Conservation (phyloP, 148 eudicot genomes). For the Spergularia bocconei region DNA sequence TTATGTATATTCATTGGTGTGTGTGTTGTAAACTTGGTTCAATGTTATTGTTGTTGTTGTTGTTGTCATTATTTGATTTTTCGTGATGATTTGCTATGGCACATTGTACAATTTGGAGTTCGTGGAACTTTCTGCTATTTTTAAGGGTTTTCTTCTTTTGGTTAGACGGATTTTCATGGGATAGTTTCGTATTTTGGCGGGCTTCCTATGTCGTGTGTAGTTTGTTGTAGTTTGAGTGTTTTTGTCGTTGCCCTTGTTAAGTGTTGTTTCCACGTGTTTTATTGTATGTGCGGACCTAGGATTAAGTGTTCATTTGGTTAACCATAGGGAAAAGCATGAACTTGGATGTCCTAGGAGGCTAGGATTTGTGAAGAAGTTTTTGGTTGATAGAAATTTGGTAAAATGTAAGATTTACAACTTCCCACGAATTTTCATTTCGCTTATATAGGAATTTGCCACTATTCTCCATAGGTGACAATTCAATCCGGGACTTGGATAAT, state of each 20-base stretch:
- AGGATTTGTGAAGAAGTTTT: background rate
- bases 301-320: background rate
- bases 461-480: too few relatives aligned
- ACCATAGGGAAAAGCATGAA: background rate
- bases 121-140: too few relatives aligned
- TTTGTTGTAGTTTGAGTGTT: background rate
- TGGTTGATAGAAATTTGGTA: background rate
- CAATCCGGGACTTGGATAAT: too few relatives aligned
- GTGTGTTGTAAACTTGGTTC: background rate
- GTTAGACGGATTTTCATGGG: too few relatives aligned
- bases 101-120: too few relatives aligned
- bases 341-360: background rate
- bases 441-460: too few relatives aligned
- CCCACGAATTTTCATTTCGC: too few relatives aligned
- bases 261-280: background rate
- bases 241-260: background rate
- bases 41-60: background rate
- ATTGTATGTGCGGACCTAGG: background rate
- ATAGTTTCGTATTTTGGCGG: background rate
- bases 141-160: too few relatives aligned
- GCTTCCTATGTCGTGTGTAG: background rate
- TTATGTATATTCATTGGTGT: background rate
- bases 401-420: too few relatives aligned
- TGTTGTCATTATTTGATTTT: too few relatives aligned
- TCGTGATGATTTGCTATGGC: too few relatives aligned